Percentiles rank a stretch among this genome's conserved stretches.
phyloP scores from a whole-genome alignment of 2,329 filamentous ascomycete species.

The Beauveria medogensis region DNA sequence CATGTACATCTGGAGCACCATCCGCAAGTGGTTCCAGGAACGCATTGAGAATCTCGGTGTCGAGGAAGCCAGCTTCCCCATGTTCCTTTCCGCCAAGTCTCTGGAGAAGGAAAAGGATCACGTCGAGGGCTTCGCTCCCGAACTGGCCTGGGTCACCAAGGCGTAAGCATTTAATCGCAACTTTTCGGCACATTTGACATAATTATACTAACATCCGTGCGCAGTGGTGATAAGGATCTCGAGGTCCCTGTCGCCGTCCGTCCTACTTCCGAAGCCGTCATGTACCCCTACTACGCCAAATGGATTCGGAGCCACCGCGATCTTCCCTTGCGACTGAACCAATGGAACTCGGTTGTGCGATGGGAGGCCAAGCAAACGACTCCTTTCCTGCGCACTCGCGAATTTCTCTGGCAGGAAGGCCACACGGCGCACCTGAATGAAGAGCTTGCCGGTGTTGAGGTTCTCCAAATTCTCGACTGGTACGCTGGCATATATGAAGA shows the following conservation, averaged over 20 bases:
- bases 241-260: conserved; percentile 68
- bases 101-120: conserved; percentile 87
- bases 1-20: conserved; percentile 60
- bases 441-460: conserved; percentile 72
- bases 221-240: conserved; percentile 80
- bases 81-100: conserved; percentile 90
- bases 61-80: conserved; percentile 91
- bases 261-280: conserved; percentile 67
- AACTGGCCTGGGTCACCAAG: conserved; percentile 83
- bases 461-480: conserved; percentile 84
- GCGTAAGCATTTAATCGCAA: conserved; percentile 43
- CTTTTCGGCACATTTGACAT: background rate
- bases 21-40: conserved; percentile 59
- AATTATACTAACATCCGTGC: background rate
- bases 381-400: conserved; percentile 83
- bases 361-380: conserved; percentile 95
- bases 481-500: conserved; percentile 92
- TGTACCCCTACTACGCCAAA: conserved; percentile 94
- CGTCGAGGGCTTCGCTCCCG: conserved; percentile 95
- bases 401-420: conserved; percentile 98
- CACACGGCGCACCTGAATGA: conserved; percentile 85
- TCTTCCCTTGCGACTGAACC: conserved; percentile 86
- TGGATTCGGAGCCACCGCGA: conserved; percentile 97
- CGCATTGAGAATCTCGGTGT: conserved; percentile 88
- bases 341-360: conserved; percentile 89